Base-by-base conservation (phyloP, 2,329 filamentous ascomycete species). In the Phyllosticta citribraziliensis region DNA sequence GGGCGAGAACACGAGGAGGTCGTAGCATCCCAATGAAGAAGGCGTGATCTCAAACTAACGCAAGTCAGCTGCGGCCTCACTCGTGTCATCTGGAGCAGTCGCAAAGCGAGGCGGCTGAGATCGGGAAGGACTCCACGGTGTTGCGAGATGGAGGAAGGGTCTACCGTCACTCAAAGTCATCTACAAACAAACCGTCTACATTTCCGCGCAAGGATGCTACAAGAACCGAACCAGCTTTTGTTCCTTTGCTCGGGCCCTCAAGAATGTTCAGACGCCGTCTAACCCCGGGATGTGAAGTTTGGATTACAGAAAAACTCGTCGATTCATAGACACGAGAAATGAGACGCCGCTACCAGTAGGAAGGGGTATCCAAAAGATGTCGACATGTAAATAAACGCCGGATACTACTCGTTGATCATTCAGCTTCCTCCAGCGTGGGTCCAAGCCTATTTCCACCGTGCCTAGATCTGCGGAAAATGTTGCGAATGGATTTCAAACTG, bases 381-480 rank as follows among this genome's bases (percentile, higher is more conserved):
- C 17, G 58, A 30, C 55, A 60, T 60, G 55, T 12, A 56, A 56
- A 56, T 54, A 55, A 47, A 47, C 8, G 40, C 14, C 40, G 8
- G 35, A 40, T 40, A 17, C 35, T 40, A 40, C 35, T n/a, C 40
- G 40, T 14, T 47, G 12, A 6, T 60, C 54, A 60, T 56, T 60
- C 58, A 19, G 58, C 58, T 30, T 55, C 52, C 52, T 60, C 58
- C n/a, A 60, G 17, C 2, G 58, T 60, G 19, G 58, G 58, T n/a
- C 58, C 58, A n/a, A 60, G 58, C 54, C 55, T 60, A 22, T 60
- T 60, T 11, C 52, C 52, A 19, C 52, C 55, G 19, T 60, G 58
- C 19, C 55, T 60, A n/a, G 40, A 47, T 33, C 52, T 52, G 14
- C 58, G 53, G 40, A 60, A 60, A 8, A 60, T 60, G 33, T 60